Evolutionary conservation across 2,329 filamentous ascomycete species (phyloP), one percentile per base, ranked within the genome.

Genomic region (Xylariaceae sp.): DNA sequence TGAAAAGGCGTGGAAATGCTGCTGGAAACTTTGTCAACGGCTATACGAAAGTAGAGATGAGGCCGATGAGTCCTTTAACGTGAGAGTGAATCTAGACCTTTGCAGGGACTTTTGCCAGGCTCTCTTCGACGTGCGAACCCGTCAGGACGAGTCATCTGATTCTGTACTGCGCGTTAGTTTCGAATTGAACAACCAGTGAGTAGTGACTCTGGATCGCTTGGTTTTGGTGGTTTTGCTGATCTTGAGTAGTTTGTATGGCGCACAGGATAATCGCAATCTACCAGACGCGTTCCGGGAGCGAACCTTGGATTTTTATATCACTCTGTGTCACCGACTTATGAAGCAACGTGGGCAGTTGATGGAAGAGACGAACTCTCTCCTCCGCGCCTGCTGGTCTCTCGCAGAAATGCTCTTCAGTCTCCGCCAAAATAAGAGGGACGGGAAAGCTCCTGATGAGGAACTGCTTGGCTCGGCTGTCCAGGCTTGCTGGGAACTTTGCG

Each of bases 341-440:
- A 96, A 95, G 70, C 90, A 96, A 70, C 83, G 89, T 53, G 87
- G 83, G 49, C 86, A 89, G 26, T 71, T 92, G 2, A 85, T 84
- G 0, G 86, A 88, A 58, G 89, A 96, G 65, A 92, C 89, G 0
- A 91, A 96, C 68, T 85, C 88, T 6, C 77, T 96, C 3, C 78
- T 96, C 3, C 81, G 86, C 51, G 89, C 91, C 19, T 96, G 92
- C 67, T 96, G 92, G 92, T 82, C 86, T 2, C 73, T 97, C 12
- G 90, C 92, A 7, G 92, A 96, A 70, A 95, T 95, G 85, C 80
- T 97, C 0, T 96, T 96, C 71, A 95, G 85, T 67, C 79, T 97
- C 39, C 85, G 91, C 2, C 91, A 96, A 65, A 92, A 86, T 68
- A 85, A 81, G 59, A 80, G 87, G 32, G 89, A 94, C 61, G 84